Evolutionary conservation across 352 stramenopile genomes (phyloP).

Genomic region (Globisporangium spinosum): DNA sequence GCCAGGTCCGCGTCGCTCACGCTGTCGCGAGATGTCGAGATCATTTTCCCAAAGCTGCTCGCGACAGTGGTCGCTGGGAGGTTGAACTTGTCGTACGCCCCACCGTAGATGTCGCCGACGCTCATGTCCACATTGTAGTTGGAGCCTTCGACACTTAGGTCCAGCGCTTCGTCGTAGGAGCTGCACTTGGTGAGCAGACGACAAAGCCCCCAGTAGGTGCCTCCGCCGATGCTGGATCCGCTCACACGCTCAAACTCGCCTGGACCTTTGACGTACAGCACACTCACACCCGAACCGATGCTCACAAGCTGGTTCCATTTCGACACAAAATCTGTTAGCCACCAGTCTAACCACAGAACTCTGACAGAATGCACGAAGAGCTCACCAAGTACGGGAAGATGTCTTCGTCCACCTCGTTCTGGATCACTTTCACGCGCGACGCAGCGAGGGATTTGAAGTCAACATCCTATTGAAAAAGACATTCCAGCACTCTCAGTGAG

Average conservation of each 20-base stretch:
- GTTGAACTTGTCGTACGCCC: constrained; percentile 93
- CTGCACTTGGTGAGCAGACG: constrained; percentile 90
- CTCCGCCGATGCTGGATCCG: constrained; percentile 97
- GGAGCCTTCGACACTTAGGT: constrained; percentile 73
- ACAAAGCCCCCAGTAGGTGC: constrained; percentile 98
- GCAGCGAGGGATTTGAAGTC: constrained; percentile 74
- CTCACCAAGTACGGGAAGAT: constrained; percentile 84
- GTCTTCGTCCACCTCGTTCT: constrained; percentile 72
- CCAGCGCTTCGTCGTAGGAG: constrained; percentile 82
- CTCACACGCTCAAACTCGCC: constrained; percentile 96
- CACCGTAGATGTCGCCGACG: constrained; percentile 99
- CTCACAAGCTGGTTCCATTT: constrained; percentile 85
- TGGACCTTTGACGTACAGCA: constrained; percentile 92
- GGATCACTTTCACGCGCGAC: constrained; percentile 73
- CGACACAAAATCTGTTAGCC: constrained; percentile 3
- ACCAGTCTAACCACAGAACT: neutral
- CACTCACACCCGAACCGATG: constrained; percentile 98
- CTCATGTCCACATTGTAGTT: constrained; percentile 94
- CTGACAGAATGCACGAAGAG: neutral
- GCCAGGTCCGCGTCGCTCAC: constrained; percentile 95
- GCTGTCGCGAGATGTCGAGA: constrained; percentile 47
- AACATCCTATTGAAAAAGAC: constrained; percentile 43
- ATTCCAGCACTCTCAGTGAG: constrained; percentile 1
- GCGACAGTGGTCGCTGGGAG: constrained; percentile 90
- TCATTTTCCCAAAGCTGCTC: constrained; percentile 95